Percentiles rank a stretch among this genome's conserved stretches.
Conservation (phyloP, 1,139 yeast genomes). For the Lodderomyces orthopsilosis region DNA sequence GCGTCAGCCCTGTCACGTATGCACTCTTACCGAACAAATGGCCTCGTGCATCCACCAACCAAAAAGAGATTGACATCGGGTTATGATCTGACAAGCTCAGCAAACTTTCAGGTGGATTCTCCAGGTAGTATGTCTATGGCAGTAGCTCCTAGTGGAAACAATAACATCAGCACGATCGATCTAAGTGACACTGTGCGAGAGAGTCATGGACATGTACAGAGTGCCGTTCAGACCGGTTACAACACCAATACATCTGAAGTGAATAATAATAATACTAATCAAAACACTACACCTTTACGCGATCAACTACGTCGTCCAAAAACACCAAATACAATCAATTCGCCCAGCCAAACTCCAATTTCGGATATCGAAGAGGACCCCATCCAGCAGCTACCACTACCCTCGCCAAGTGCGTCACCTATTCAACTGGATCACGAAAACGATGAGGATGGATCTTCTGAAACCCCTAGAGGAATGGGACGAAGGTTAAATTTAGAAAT, state of each 20-base stretch:
- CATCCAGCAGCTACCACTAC: slow-evolving; percentile 52
- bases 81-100: not conserved
- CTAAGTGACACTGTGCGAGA: not conserved
- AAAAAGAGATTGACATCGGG: slow-evolving; percentile 33
- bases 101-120: not conserved
- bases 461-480: slow-evolving; percentile 1
- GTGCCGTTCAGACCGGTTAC: not conserved
- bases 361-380: slow-evolving; percentile 40
- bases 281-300: slow-evolving; percentile 5
- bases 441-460: not conserved
- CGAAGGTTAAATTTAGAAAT: slow-evolving; percentile 1
- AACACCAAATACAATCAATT: slow-evolving; percentile 31
- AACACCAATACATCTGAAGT: not conserved
- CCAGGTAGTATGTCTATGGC: not conserved
- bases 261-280: not conserved
- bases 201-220: not conserved
- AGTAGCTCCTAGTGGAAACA: not conserved
- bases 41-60: slow-evolving; percentile 31
- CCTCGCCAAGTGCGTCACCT: slow-evolving; percentile 72
- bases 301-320: slow-evolving; percentile 22
- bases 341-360: slow-evolving; percentile 38
- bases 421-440: slow-evolving; percentile 31
- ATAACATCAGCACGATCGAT: not conserved
- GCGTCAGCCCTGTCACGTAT: slow-evolving; percentile 16
- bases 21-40: slow-evolving; percentile 16